Base-by-base conservation (phyloP, 1,139 yeast species). In the Saccharomyces hybrid region DNA sequence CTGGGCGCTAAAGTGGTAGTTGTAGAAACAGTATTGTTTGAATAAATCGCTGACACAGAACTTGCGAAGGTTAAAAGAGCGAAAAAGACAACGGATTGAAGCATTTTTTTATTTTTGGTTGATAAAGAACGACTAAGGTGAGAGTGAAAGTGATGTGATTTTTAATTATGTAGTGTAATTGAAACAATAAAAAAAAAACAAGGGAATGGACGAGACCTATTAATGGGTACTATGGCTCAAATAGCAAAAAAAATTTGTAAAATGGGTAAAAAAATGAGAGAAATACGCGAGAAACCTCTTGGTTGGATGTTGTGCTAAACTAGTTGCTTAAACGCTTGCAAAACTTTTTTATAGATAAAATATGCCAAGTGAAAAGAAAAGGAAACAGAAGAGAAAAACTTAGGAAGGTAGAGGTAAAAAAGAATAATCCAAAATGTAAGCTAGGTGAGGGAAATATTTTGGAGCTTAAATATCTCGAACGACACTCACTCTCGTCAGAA, bases 201-300 rank as follows among this genome's bases (percentile, higher is more conserved):
- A 50, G 46, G 47, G 51, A 50, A 50, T 50, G 51, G 51, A 50
- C 51, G 51, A 50, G 51, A 50, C 51, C 51, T 50, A 25, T 31
- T 50, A 29, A 29, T 46, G 29, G 28, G 46, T 23, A 42, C 51
- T 50, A 50, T 50, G 51, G 51, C 51, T 50, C 51, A 50, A 50
- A 38, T 38, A 38, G 44, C 44, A 38, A 38, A 38, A 38, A 38
- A 38, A 38, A 38, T 16, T 38, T 13, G 44, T 38, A 38, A 38
- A 38, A 13, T 38, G 44, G 20, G 44, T 5, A 16, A 16, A 38
- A 38, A 38, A 38, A 38, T 16, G 25, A 20, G 13, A 38, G 23
- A 20, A 11, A 20, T 11, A 38, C 44, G 44, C 44, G 44, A 38
- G 42, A 38, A 9, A 38, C 25, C 44, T 38, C 44, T 16, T 38